These are phyloP conservation scores for Cerioporus squamosus DNA, from an alignment of 1,284 basidiomycete species.

Conservation along the genomic window DNA sequence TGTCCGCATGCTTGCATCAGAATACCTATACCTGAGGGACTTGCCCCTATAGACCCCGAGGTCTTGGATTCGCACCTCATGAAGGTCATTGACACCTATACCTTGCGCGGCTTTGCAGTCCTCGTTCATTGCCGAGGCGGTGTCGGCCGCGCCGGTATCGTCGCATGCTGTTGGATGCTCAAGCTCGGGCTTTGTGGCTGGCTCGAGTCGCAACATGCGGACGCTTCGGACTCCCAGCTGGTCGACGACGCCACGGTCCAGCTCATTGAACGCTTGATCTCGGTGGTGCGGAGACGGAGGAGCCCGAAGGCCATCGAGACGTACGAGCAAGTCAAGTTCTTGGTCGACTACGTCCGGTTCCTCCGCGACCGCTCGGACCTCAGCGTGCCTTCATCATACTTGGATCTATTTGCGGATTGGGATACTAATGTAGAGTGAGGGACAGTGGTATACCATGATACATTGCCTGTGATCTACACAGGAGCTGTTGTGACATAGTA, in stretches of 20 bases:
- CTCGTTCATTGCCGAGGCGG: slow-evolving; percentile 95
- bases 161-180: slow-evolving; percentile 93
- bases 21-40: slow-evolving; percentile 91
- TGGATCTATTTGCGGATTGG: slow-evolving; percentile 21
- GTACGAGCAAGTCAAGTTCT: slow-evolving; percentile 88
- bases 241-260: slow-evolving; percentile 55
- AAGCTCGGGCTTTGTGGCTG: slow-evolving; percentile 89
- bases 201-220: slow-evolving; percentile 38
- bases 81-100: slow-evolving; percentile 74
- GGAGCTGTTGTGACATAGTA: too few species aligned
- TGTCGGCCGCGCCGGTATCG: slow-evolving; percentile 91
- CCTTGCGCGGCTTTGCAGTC: slow-evolving; percentile 74
- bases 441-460: neutral
- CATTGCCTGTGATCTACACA: neutral
- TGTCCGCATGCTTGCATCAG: slow-evolving; percentile 42
- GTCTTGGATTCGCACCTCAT: slow-evolving; percentile 76
- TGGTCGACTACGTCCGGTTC: slow-evolving; percentile 81
- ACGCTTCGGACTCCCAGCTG: neutral
- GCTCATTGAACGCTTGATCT: slow-evolving; percentile 76
- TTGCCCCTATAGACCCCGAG: slow-evolving; percentile 72
- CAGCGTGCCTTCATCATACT: neutral
- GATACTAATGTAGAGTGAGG: slow-evolving; percentile 12
- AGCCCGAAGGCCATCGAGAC: slow-evolving; percentile 91
- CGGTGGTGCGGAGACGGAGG: slow-evolving; percentile 73
- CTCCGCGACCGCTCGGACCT: slow-evolving; percentile 40